phyloP scores from a whole-genome alignment of 1,139 yeast genomes.

The Yamadazyma songkhlaensis region DNA sequence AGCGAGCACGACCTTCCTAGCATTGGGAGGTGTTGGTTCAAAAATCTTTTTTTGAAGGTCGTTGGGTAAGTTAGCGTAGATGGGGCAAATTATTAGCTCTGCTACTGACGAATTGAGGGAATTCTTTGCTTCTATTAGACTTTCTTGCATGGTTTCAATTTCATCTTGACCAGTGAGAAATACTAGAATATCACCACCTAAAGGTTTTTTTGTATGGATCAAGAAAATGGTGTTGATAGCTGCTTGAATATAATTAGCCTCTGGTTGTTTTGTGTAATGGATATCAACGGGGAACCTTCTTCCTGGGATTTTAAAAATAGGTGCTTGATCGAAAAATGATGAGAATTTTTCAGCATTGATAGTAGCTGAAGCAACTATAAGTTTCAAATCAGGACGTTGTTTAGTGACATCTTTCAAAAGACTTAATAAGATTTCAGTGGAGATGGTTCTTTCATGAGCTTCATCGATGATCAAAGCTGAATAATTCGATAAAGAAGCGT shows the following conservation, averaged over 20 bases:
- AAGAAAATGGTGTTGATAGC: constrained; percentile 80
- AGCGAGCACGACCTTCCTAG: constrained; percentile 87
- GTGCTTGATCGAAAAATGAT: constrained; percentile 74
- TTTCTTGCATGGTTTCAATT: constrained; percentile 78
- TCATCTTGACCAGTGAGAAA: constrained; percentile 95
- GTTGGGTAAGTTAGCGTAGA: constrained; percentile 89
- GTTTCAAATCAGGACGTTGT: constrained; percentile 63
- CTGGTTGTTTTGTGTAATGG: constrained; percentile 83
- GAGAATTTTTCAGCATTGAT: constrained; percentile 87
- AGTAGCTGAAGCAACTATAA: constrained; percentile 90
- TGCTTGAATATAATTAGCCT: constrained; percentile 85
- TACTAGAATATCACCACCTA: constrained; percentile 82
- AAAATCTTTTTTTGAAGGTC: constrained; percentile 80
- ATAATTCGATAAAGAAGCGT: constrained; percentile 65
- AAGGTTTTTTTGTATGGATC: constrained; percentile 66
- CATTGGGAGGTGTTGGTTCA: constrained; percentile 78
- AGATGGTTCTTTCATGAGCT: constrained; percentile 91
- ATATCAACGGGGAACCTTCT: constrained; percentile 86
- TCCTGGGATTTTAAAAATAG: constrained; percentile 87
- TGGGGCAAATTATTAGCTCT: constrained; percentile 74
- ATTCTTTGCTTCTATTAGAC: constrained; percentile 58
- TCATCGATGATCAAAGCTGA: constrained; percentile 92
- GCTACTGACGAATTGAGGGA: constrained; percentile 63
- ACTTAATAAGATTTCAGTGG: constrained; percentile 89
- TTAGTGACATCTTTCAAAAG: constrained; percentile 69